Percentiles rank a stretch among this genome's conserved stretches.
Conservation (phyloP, 768 basidiomycete species). For the Suillus variegatus region DNA sequence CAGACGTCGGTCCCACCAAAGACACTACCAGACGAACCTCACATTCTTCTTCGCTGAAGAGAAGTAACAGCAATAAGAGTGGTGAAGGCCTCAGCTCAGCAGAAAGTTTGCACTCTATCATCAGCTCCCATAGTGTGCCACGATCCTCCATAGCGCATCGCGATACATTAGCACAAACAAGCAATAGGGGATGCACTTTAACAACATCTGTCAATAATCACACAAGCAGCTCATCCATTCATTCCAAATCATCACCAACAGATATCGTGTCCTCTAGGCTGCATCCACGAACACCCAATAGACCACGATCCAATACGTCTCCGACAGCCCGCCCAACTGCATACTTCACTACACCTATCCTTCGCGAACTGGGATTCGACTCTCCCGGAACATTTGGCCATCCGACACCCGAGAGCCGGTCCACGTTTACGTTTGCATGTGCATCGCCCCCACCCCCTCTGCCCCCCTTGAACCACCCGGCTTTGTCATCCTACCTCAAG, state of each 20-base stretch:
- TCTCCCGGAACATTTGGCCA: conserved; percentile 45
- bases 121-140: conserved; percentile 22
- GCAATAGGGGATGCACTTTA: not conserved
- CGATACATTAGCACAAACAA: conserved; percentile 6
- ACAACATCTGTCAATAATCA: not conserved
- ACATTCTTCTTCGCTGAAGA: conserved; percentile 23
- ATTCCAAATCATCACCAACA: conserved; percentile 32
- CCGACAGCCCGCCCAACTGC: conserved; percentile 14
- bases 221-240: conserved; percentile 15
- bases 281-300: conserved; percentile 28
- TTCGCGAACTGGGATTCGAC: conserved; percentile 25
- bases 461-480: conserved; percentile 51
- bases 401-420: conserved; percentile 32
- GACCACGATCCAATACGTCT: conserved; percentile 21
- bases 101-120: conserved; percentile 20
- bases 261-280: conserved; percentile 28
- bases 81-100: conserved; percentile 14
- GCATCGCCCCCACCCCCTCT: conserved; percentile 49
- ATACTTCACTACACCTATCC: conserved; percentile 28
- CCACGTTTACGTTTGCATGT: conserved; percentile 25
- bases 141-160: conserved; percentile 14
- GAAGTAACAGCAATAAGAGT: conserved; percentile 6
- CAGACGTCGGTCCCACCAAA: conserved; percentile 14
- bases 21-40: conserved; percentile 16
- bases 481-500: conserved; percentile 22